phyloP scores from a whole-genome alignment of 768 basidiomycete species.

The Gautieria morchelliformis region DNA sequence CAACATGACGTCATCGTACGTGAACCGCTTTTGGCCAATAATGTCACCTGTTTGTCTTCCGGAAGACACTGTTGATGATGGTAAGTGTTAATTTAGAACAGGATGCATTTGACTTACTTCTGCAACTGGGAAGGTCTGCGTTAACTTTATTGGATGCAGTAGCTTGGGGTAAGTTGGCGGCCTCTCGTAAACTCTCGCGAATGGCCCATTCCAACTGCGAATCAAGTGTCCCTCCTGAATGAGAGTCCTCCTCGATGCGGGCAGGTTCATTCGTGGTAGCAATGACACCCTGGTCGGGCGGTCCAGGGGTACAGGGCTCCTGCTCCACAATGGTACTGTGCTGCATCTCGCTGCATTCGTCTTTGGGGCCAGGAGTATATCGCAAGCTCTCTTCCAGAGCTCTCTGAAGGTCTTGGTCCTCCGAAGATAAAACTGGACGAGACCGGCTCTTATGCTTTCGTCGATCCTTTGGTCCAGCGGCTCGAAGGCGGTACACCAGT shows the following conservation, averaged over 20 bases:
- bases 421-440: neutral
- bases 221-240: neutral
- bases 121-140: neutral
- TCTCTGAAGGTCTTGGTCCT: neutral
- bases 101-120: neutral
- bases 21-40: slow-evolving; percentile 58
- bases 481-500: slow-evolving; percentile 38
- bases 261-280: neutral
- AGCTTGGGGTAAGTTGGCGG: neutral
- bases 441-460: neutral
- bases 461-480: neutral
- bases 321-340: no score
- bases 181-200: neutral
- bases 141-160: neutral
- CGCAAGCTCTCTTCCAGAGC: neutral
- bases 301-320: no score
- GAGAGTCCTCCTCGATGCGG: neutral
- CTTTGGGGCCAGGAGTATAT: no score
- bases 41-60: slow-evolving; percentile 24
- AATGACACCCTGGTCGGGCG: neutral
- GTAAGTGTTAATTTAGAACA: no score
- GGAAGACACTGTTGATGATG: neutral
- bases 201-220: neutral
- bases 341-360: no score
- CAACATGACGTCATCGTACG: slow-evolving; percentile 42